Conservation (phyloP, 2,329 filamentous ascomycete genomes). For the Fusarium illudens region DNA sequence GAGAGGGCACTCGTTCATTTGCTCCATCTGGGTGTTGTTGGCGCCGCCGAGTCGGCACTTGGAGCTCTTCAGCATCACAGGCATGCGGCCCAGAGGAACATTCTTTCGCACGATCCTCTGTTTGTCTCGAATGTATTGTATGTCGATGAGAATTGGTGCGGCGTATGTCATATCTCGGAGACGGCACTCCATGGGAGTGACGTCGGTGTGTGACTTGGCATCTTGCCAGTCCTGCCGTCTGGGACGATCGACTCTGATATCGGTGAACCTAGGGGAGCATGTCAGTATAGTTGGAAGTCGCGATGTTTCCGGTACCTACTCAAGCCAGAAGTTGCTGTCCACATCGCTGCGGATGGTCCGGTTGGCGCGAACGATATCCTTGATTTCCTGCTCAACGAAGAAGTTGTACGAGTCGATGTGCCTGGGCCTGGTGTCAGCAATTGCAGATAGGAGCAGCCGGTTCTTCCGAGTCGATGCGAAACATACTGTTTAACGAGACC, state of each 20-base stretch:
- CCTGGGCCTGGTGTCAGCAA: conserved; percentile 44
- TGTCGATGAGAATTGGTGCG: conserved; percentile 91
- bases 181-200: conserved; percentile 96
- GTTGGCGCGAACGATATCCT: conserved; percentile 95
- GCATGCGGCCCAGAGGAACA: conserved; percentile 87
- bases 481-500: conserved; percentile 85
- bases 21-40: conserved; percentile 86
- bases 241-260: conserved; percentile 86
- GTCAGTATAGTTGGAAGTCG: conserved; percentile 10
- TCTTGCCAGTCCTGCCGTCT: conserved; percentile 80
- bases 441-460: not conserved
- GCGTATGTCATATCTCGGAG: conserved; percentile 98
- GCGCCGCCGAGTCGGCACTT: conserved; percentile 89
- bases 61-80: conserved; percentile 95
- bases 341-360: conserved; percentile 89
- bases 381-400: conserved; percentile 95
- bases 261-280: conserved; percentile 67
- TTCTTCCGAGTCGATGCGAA: not conserved
- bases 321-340: conserved; percentile 90
- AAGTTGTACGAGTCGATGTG: conserved; percentile 99
- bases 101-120: conserved; percentile 77
- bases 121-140: conserved; percentile 86
- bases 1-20: conserved; percentile 93
- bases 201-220: conserved; percentile 72
- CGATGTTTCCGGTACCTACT: conserved; percentile 53